Conservation (phyloP, 176 grass and related monocot genomes). For the Zizania latifolia region DNA sequence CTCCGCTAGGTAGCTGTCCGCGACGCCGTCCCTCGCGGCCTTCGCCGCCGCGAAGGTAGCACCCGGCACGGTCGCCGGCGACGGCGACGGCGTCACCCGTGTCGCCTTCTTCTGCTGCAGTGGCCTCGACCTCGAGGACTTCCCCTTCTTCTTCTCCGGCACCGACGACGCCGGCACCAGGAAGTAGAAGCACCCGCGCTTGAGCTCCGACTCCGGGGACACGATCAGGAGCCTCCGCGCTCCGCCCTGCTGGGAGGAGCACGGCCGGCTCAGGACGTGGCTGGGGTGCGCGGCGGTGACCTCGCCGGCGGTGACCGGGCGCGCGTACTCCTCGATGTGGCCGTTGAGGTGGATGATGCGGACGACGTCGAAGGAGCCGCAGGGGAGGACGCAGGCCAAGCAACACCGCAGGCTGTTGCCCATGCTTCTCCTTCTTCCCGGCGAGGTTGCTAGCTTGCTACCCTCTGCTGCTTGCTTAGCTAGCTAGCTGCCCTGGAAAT, state of each 20-base stretch:
- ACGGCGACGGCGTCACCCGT: neutral
- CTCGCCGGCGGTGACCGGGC: constrained; percentile 55
- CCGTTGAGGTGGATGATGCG: constrained; percentile 77
- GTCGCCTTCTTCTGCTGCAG: constrained; percentile 18
- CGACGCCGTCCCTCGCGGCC: neutral
- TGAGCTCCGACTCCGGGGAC: constrained; percentile 60
- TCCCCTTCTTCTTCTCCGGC: constrained; percentile 55
- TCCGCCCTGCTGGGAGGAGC: constrained; percentile 64
- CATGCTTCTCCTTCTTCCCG: constrained; percentile 38
- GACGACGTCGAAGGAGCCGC: constrained; percentile 74
- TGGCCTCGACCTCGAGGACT: neutral
- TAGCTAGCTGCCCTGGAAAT: neutral
- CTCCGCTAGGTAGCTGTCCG: constrained; percentile 48
- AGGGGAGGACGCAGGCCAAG: constrained; percentile 85
- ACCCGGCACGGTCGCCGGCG: neutral
- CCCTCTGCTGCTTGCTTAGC: neutral
- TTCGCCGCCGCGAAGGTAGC: neutral
- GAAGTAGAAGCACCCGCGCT: constrained; percentile 75
- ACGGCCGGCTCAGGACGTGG: constrained; percentile 72
- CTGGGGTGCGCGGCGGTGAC: constrained; percentile 68
- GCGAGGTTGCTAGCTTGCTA: neutral
- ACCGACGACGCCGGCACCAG: constrained; percentile 67
- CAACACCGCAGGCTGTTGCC: constrained; percentile 82
- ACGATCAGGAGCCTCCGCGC: constrained; percentile 50
- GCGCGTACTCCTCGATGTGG: constrained; percentile 71